phyloP scores from a whole-genome alignment of 176 grass and related monocot species.

The Oryza australiensis region DNA sequence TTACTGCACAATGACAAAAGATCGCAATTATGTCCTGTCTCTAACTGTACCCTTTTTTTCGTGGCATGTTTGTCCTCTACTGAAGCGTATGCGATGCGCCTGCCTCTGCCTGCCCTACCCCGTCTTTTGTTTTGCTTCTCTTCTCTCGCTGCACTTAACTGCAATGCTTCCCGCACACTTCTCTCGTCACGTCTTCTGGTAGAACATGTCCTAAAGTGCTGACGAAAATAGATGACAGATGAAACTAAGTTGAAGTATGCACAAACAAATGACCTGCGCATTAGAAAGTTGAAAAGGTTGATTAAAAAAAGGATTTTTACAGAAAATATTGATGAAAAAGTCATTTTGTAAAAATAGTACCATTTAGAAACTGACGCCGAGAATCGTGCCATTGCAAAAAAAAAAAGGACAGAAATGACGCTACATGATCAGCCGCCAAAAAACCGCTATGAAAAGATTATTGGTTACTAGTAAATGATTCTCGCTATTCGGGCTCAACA shows the following conservation, averaged over 20 bases:
- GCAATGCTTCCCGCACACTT: not conserved
- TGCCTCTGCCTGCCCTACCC: not conserved
- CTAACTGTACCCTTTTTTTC: not conserved
- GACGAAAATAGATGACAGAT: too few relatives aligned
- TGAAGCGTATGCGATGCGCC: not conserved
- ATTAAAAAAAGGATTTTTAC: too few relatives aligned
- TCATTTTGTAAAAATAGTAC: too few relatives aligned
- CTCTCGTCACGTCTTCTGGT: too few relatives aligned
- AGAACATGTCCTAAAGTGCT: too few relatives aligned
- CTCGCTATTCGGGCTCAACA: not conserved
- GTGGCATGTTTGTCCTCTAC: not conserved
- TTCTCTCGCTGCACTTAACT: not conserved
- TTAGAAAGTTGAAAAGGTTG: too few relatives aligned
- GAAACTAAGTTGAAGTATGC: too few relatives aligned
- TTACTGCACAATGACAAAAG: not conserved
- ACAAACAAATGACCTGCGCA: too few relatives aligned
- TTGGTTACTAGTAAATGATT: not conserved
- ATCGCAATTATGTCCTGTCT: not conserved
- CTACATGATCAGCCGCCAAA: not conserved
- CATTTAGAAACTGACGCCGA: too few relatives aligned
- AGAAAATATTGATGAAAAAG: too few relatives aligned
- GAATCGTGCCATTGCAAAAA: too few relatives aligned
- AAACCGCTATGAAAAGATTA: too few relatives aligned
- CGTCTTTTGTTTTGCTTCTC: slow-evolving; percentile 2
- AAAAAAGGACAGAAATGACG: not conserved